Base-by-base conservation (phyloP, 495 filamentous ascomycete genomes). In the Penicillium mononematosum region DNA sequence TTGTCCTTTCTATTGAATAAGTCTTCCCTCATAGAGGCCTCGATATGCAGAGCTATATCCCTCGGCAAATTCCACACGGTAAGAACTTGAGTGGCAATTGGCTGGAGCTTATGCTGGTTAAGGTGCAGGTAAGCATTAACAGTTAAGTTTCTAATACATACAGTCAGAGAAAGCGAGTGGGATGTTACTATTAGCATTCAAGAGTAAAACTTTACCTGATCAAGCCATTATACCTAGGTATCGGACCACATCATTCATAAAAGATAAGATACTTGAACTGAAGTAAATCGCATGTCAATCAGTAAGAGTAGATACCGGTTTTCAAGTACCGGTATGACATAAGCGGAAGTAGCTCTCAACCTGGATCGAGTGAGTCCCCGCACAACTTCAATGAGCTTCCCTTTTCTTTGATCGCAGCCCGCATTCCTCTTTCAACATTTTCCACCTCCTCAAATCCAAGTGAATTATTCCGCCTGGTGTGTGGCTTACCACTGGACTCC, bases 381-480 rank as follows among this genome's bases (percentile, higher is more conserved):
- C 55, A 57, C 55, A 50, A 57, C 55, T 50, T 50, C 38, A 49
- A 49, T 51, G 39, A 57, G 53, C 53, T 61, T 48, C 50, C 20
- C 45, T 41, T 46, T 55, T 36, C 50, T 48, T 55, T 47, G 38
- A 50, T 47, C 32, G 14, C 42, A 51, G 52, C 39, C 58, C 19
- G 9, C 24, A 17, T 44, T 39, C 27, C 45, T 48, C 24, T 4
- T 36, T 24, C 36, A 36, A 16, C 24, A 41, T 24, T 45, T 19
- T 43, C 36, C n/a, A 24, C 31, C 55, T 8, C 20, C 31, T 12
- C 19, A 36, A 22, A 36, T 29, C 19, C n/a, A 24, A 22, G 25
- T 7, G n/a, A 38, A 1, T 17, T 20, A n/a, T 3, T 14, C 25
- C 42, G 38, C 57, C 55, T 57, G 54, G 62, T 58, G 50, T 44